These are phyloP conservation scores for Solanum hybrid DNA, from an alignment of 305 asterid genomes.

Conservation along the genomic window DNA sequence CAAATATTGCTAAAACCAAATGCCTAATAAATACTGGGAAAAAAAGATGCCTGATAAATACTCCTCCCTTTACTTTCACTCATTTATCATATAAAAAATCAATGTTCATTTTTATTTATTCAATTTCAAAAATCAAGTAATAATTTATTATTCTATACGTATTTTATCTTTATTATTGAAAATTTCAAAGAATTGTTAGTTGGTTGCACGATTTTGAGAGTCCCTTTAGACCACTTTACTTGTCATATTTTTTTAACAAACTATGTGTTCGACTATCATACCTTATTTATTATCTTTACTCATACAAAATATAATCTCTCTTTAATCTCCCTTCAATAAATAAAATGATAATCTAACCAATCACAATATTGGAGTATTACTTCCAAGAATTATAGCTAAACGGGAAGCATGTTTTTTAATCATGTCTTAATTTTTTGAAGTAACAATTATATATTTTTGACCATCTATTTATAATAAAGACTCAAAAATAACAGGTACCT, in stretches of 20 bases:
- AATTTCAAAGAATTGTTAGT: background rate
- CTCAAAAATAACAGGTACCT: fast-evolving
- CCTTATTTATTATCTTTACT: background rate
- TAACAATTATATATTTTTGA: background rate
- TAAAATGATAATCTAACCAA: background rate
- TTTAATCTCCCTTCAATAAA: background rate
- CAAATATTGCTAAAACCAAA: background rate
- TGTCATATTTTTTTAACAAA: background rate
- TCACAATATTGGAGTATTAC: background rate
- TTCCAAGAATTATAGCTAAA: background rate
- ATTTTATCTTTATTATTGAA: background rate
- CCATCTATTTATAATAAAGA: background rate
- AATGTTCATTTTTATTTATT: background rate
- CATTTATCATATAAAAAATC: background rate
- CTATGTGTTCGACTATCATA: background rate
- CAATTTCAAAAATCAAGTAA: background rate
- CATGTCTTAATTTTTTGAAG: background rate
- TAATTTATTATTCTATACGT: background rate
- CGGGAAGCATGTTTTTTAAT: background rate
- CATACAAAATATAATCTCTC: background rate
- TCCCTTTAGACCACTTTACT: background rate
- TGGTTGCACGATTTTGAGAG: background rate
- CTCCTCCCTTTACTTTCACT: background rate
- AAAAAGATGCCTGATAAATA: background rate
- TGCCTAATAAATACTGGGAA: background rate